Percentiles rank a stretch among this genome's conserved stretches.
Evolutionary conservation across 2,329 filamentous ascomycete genomes (phyloP).

Genomic region (Botrytis aclada): DNA sequence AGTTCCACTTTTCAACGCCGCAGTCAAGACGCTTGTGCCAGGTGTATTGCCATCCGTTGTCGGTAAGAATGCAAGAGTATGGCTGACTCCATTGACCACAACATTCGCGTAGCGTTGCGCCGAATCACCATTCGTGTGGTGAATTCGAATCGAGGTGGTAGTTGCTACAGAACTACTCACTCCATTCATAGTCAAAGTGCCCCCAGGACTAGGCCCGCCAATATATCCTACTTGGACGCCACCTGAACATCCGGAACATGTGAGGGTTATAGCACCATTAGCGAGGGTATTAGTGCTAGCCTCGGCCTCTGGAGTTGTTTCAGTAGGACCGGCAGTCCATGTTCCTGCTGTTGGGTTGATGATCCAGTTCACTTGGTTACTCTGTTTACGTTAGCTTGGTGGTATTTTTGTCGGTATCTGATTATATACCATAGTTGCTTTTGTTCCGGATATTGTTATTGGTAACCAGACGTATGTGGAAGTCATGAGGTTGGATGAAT

Average conservation of each 20-base stretch:
- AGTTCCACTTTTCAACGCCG: conserved; percentile 46
- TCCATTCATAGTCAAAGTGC: conserved; percentile 47
- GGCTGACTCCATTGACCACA: conserved; percentile 51
- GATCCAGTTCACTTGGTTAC: conserved; percentile 55
- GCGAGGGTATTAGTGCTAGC: conserved; percentile 41
- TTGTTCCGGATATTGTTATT: conserved; percentile 50
- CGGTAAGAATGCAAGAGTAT: conserved; percentile 55
- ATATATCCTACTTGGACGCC: conserved; percentile 51
- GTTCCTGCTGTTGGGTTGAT: conserved; percentile 45
- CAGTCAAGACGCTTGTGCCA: conserved; percentile 47
- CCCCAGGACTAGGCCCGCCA: conserved; percentile 46
- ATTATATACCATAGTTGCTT: conserved; percentile 43
- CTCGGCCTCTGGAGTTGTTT: conserved; percentile 53
- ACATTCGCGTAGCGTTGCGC: conserved; percentile 52
- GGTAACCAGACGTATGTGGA: conserved; percentile 66
- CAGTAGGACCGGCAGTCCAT: conserved; percentile 44
- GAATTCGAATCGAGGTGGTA: conserved; percentile 51
- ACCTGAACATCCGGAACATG: conserved; percentile 52
- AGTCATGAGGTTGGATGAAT: conserved; percentile 54
- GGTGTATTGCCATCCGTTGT: conserved; percentile 45
- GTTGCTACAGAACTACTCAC: conserved; percentile 46
- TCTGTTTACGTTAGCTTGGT: conserved; percentile 25
- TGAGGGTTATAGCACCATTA: conserved; percentile 45
- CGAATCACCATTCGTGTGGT: conserved; percentile 55
- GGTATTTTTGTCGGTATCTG: not conserved